Evolutionary conservation across 257 asterid species (phyloP).

Genomic region (Plantago elongata): DNA sequence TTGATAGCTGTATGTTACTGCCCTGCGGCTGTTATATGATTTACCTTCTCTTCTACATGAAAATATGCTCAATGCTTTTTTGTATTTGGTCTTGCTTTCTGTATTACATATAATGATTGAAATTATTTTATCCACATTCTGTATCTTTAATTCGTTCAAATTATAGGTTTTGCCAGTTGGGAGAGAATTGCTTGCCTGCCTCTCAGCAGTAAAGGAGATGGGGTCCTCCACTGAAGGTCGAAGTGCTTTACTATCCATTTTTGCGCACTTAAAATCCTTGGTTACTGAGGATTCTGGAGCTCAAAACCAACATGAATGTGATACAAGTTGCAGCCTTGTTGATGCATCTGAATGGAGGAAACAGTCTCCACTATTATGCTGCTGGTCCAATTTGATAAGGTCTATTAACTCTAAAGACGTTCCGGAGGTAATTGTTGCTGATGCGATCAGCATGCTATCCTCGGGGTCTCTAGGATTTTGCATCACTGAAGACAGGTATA

Average conservation of each 20-base stretch:
- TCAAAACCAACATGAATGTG: conserved; percentile 36
- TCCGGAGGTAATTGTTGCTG: conserved; percentile 41
- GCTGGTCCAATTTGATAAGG: conserved; percentile 57
- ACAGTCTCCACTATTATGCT: conserved; percentile 65
- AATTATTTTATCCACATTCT: background rate
- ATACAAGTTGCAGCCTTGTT: conserved; percentile 28
- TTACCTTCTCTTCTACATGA: background rate
- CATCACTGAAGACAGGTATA: conserved; percentile 62
- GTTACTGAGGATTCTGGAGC: conserved; percentile 37
- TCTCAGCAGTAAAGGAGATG: conserved; percentile 65
- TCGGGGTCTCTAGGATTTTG: conserved; percentile 66
- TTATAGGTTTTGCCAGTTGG: conserved; percentile 76
- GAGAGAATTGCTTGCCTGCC: conserved; percentile 59
- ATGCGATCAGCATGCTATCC: conserved; percentile 56
- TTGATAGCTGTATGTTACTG: too few relatives aligned
- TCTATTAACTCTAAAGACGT: conserved; percentile 53
- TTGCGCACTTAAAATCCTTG: conserved; percentile 33
- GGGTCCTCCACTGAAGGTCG: conserved; percentile 54
- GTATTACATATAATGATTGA: conserved; percentile 6
- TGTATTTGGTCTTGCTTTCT: conserved; percentile 19
- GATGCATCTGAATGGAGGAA: conserved; percentile 58
- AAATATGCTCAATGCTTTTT: conserved; percentile 3
- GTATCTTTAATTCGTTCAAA: conserved; percentile 16
- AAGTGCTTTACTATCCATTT: conserved; percentile 55
- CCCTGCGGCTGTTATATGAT: background rate